These are phyloP conservation scores for Detonula confervacea DNA, from an alignment of 352 stramenopile species.

Conservation along the genomic window DNA sequence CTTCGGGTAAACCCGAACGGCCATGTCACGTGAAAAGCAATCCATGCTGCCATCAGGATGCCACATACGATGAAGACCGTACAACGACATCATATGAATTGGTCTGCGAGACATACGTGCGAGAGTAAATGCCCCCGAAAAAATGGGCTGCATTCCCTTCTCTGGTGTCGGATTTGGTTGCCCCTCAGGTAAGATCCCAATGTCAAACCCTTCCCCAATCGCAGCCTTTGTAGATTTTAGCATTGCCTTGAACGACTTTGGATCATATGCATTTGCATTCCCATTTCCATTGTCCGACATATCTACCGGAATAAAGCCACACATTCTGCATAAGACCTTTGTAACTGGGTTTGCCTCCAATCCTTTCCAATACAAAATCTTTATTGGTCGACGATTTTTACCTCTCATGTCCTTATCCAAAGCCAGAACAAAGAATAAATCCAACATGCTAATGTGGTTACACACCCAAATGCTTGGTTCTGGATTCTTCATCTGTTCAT, in stretches of 20 bases:
- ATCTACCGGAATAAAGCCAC: slow-evolving; percentile 82
- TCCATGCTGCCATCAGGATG: slow-evolving; percentile 74
- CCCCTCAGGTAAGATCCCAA: slow-evolving; percentile 82
- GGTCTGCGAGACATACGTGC: slow-evolving; percentile 73
- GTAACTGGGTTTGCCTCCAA: slow-evolving; percentile 81
- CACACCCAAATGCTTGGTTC: slow-evolving; percentile 83
- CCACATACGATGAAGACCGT: slow-evolving; percentile 79
- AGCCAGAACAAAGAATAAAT: slow-evolving; percentile 80
- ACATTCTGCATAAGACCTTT: slow-evolving; percentile 74
- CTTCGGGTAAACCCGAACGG: slow-evolving; percentile 66
- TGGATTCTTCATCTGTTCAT: slow-evolving; percentile 49
- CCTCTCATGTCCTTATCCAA: slow-evolving; percentile 71
- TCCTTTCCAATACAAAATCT: slow-evolving; percentile 85
- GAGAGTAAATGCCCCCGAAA: slow-evolving; percentile 80
- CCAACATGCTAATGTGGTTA: slow-evolving; percentile 78
- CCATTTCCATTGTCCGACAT: slow-evolving; percentile 81
- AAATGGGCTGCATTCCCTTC: slow-evolving; percentile 70
- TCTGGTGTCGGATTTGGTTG: slow-evolving; percentile 81
- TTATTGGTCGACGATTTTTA: slow-evolving; percentile 76
- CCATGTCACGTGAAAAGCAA: slow-evolving; percentile 60
- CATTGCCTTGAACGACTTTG: slow-evolving; percentile 74
- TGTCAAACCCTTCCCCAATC: slow-evolving; percentile 83
- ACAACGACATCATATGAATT: slow-evolving; percentile 80
- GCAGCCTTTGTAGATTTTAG: slow-evolving; percentile 77
- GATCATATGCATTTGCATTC: slow-evolving; percentile 80